These are phyloP conservation scores for Cryptosporidium ubiquitum DNA, from an alignment of 169 alveolate species.

Conservation along the genomic window DNA sequence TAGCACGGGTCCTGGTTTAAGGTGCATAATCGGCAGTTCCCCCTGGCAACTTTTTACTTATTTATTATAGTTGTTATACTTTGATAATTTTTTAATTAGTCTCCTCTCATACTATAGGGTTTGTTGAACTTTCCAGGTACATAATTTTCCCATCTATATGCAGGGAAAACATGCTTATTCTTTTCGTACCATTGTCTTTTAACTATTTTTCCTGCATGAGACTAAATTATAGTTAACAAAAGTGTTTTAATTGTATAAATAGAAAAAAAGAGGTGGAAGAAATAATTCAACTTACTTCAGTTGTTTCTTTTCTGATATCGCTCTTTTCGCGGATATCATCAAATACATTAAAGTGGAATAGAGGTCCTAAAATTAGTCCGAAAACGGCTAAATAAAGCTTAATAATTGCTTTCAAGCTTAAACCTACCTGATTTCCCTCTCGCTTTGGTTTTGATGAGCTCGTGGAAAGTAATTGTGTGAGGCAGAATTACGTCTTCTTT, in stretches of 20 bases:
- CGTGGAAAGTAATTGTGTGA: conserved; percentile 78
- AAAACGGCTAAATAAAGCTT: background rate
- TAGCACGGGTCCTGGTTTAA: conserved; percentile 10
- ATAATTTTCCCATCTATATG: conserved; percentile 81
- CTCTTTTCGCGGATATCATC: conserved; percentile 75
- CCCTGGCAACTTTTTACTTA: background rate
- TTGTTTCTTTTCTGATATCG: conserved; percentile 78
- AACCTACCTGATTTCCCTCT: conserved; percentile 80
- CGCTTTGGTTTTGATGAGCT: conserved; percentile 78
- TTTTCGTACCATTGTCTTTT: conserved; percentile 83
- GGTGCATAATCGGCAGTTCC: background rate
- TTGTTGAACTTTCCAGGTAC: conserved; percentile 61
- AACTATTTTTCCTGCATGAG: conserved; percentile 83
- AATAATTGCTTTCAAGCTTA: background rate
- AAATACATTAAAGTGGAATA: conserved; percentile 78
- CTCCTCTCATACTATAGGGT: conserved; percentile 61
- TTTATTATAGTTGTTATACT: background rate
- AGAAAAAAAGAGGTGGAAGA: background rate
- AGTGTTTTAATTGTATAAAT: background rate
- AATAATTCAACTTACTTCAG: conserved; percentile 20
- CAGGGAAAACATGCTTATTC: conserved; percentile 83
- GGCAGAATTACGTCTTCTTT: conserved; percentile 83
- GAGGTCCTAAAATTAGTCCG: conserved; percentile 61
- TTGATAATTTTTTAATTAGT: background rate
- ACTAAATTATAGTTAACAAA: background rate